Evolutionary conservation across 208 protist genomes (phyloP), one percentile per base, ranked within the genome.

Genomic region (Trypanosomatidae sp.): DNA sequence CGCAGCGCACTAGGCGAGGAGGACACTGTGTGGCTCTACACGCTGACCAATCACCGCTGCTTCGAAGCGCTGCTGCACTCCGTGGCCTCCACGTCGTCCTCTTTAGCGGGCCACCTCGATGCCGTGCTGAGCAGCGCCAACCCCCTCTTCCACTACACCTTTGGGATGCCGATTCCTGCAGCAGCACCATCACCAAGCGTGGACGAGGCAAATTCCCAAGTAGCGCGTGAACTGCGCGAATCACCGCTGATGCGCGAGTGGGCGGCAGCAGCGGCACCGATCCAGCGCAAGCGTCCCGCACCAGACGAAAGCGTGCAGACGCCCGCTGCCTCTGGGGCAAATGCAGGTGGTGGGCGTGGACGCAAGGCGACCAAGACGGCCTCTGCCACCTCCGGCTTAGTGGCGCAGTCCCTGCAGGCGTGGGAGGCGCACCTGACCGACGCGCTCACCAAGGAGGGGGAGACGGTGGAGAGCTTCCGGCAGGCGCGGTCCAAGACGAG

Each of bases 391-490:
- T 69, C 76, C 1, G 80, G 91, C 9, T 74, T 96, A 6, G 86
- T 96, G 64, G 70, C 81, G 28, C 84, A 90, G 69, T 94, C 91
- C 3, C 67, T 90, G 70, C 64, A 82, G 59, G 60, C 47, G 33
- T 96, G 91, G 91, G 83, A 94, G 66, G 36, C 66, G 15, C 83
- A 96, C 71, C 66, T 96, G 25, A 50, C 80, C 1, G 55, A 39
- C 0, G 64, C 85, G 69, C 80, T 96, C 46, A 66, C 72, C 15
- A 36, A n/a, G 13, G 91, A 96, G 47, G 91, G 91, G 4, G 88
- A 93, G 49, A 91, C 91, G 8, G 46, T 94, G 1, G 82, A 94
- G 52, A 88, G 64, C 66, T 96, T 93, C 73, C 79, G 91, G 12
- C 84, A 89, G 36, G 55, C 78, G 10, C 65, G 78, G 30, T 67